Conservation (phyloP, 2,329 filamentous ascomycete species). For the Cladobotryum protrusum region DNA sequence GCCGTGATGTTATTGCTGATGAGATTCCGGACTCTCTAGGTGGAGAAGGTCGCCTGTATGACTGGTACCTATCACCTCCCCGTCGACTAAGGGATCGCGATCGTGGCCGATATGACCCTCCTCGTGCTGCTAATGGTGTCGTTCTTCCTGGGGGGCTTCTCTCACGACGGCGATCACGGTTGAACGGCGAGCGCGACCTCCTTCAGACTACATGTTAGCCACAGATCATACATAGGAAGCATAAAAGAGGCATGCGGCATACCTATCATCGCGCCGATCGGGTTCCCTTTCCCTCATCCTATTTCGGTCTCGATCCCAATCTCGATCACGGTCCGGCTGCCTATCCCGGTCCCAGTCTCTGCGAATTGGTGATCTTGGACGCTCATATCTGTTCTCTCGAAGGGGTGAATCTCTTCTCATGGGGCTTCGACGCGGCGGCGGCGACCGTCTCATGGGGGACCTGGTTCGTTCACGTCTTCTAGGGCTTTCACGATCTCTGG, state of each 20-base stretch:
- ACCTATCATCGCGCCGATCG: conserved; percentile 39
- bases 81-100: conserved; percentile 47
- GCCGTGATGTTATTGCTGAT: conserved; percentile 45
- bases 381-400: conserved; percentile 32
- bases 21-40: conserved; percentile 43
- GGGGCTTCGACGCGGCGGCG: conserved; percentile 33
- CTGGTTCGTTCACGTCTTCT: conserved; percentile 31
- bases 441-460: conserved; percentile 32
- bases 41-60: conserved; percentile 43
- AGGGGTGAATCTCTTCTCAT: conserved; percentile 30
- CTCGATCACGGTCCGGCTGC: conserved; percentile 26
- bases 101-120: conserved; percentile 46
- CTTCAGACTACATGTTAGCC: conserved; percentile 32
- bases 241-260: conserved; percentile 9
- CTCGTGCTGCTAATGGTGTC: conserved; percentile 24
- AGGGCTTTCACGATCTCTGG: conserved; percentile 34
- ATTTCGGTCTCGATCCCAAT: conserved; percentile 25
- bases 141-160: conserved; percentile 26
- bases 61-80: conserved; percentile 36
- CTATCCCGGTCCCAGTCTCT: conserved; percentile 31
- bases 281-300: conserved; percentile 26
- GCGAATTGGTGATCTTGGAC: conserved; percentile 32
- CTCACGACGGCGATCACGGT: conserved; percentile 39
- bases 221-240: conserved; percentile 5
- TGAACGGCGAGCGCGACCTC: conserved; percentile 49